Evolutionary conservation across 2,329 filamentous ascomycete species (phyloP).

Genomic region (Plectosphaerella sp.): DNA sequence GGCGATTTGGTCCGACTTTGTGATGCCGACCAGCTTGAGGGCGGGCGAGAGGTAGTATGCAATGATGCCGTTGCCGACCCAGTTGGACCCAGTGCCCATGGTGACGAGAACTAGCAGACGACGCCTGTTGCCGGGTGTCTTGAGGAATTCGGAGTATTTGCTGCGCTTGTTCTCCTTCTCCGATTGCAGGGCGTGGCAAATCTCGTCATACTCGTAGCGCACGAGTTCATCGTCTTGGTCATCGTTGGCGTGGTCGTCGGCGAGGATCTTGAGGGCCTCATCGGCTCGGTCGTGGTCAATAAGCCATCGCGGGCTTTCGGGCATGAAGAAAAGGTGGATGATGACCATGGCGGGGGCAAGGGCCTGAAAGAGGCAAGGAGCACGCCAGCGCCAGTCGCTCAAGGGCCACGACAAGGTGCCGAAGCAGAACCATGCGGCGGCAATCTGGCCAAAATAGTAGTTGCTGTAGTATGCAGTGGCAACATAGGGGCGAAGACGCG

Average conservation of each 20-base stretch:
- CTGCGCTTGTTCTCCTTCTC: slow-evolving; percentile 2
- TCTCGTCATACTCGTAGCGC: slow-evolving; percentile 4
- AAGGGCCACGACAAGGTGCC: background rate
- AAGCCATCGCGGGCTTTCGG: slow-evolving; percentile 4
- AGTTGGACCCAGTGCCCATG: background rate
- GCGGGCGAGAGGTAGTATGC: slow-evolving; percentile 4
- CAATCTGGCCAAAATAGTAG: background rate
- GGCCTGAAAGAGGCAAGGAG: background rate
- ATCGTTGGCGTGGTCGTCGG: background rate
- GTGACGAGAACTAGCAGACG: slow-evolving; percentile 1
- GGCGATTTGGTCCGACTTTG: slow-evolving; percentile 2
- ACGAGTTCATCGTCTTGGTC: slow-evolving; percentile 2
- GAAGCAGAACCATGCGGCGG: background rate
- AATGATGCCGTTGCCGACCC: slow-evolving; percentile 4
- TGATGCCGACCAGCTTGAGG: slow-evolving; percentile 5
- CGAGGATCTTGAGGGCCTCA: slow-evolving; percentile 1
- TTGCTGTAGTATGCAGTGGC: background rate
- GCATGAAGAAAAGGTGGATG: slow-evolving; percentile 1
- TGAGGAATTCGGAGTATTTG: slow-evolving; percentile 2
- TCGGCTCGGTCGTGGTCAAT: slow-evolving; percentile 1
- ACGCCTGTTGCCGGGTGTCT: slow-evolving; percentile 2
- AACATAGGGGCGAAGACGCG: slow-evolving; percentile 6
- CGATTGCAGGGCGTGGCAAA: slow-evolving; percentile 4
- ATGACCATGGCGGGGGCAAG: background rate
- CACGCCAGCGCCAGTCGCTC: slow-evolving; percentile 2